Base-by-base conservation (phyloP, 208 protist species). In the Acanthamoeba divionensis region DNA sequence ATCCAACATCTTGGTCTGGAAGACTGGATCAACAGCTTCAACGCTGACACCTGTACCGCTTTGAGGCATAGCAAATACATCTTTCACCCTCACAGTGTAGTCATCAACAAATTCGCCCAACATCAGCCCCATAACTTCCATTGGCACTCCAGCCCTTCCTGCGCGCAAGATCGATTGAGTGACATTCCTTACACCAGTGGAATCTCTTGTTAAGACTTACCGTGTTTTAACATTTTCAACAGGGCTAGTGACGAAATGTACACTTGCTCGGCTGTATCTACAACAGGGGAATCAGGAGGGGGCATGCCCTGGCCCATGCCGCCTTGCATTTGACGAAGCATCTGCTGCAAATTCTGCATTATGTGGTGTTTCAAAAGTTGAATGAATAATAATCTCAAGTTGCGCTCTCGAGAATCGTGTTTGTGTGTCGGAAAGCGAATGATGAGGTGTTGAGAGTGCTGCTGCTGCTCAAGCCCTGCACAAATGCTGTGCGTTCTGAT, bases 101-200 rank as follows among this genome's bases (percentile, higher is more conserved):
- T 99, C 98, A 94, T 99, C 99, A 82, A 99, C 98, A 94, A 99
- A 99, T 91, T 99, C 97, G 55, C 99, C 99, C 10, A 99, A 97
- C 99, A 99, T 99, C 26, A 99, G 96, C 18, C 99, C 99, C 99
- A 99, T 99, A 67, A 99, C 99, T 95, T 99, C 99, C 85, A 99
- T 97, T 48, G 99, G 99, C 44, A 99, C 98, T 66, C 99, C 99
- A 31, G 98, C 98, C 45, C 98, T 96, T 29, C 94, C 93, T 95
- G 33, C 1, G 24, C 15, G 79, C 5, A 38, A 66, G 7, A 71
- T n/a, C 15, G 69, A n/a, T 63, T 29, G 29, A 75, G 36, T 12
- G 67, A 38, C 52, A 9, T 52, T 73, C 13, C 6, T 10, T 24
- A 73, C 45, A 50, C 50, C 8, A 55, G 41, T 69, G 3, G 50